Base-by-base conservation (phyloP, 1,284 basidiomycete genomes). In the Trichosporon coremiiforme region DNA sequence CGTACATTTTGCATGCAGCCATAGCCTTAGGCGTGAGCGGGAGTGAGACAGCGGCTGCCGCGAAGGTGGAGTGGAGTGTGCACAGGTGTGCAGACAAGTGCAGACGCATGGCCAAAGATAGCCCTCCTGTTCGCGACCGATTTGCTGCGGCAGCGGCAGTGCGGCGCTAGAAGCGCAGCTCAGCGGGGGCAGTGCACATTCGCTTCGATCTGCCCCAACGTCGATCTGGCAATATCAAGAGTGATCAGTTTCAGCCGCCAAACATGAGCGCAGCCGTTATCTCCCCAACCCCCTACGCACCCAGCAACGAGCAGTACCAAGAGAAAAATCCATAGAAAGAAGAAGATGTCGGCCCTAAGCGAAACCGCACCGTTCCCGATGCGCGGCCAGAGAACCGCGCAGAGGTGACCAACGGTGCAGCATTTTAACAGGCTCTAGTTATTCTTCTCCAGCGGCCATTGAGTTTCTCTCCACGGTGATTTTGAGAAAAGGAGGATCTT, bases 261-360 rank as follows among this genome's bases (percentile, higher is more conserved):
- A 45, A 12, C 41, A 45, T 17, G 7, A 35, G 33, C 17, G 17
- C 41, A 6, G 41, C 17, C 17, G 15, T 41, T 10, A 35, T 35
- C 8, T 38, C 12, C 25, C 10, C 36, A 13, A 13, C 10, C 9
- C 36, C 36, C 41, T 17, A 9, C 15, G 15, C 17, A 6, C 12
- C 15, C 41, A 4, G 41, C 41, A 45, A 15, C 15, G 4, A 45
- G 15, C 62, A 36, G 33, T 22, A 13, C 10, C 33, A 64, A 7
- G 25, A 33, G 20, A 4, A 31, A 17, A 35, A 33, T 47, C 33
- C 45, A 55, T 64, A 55, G 33, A 17, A 12, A 12, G 31, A 33
- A 22, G 13, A 66, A 50, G 10, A 67, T 82, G 77, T 82, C 25
- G 36, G 79, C 80, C 80, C 73, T 75, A 82, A 82, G 80, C 80